Base-by-base conservation (phyloP, 1,284 basidiomycete species). In the Cystobasidiaceae sp. region DNA sequence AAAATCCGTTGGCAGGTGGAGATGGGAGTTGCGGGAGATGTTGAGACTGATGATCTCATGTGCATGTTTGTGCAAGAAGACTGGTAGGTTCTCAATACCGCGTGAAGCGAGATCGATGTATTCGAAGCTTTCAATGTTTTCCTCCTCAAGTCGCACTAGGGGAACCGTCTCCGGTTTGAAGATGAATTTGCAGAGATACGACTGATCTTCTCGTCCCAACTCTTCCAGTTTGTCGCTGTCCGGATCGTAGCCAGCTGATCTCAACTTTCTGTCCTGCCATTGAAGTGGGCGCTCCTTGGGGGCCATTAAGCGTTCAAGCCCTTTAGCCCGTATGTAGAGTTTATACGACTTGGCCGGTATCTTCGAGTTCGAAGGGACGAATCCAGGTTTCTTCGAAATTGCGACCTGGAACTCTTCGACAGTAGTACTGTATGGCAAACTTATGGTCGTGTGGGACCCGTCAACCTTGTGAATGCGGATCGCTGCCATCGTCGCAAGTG, bases 1-100 rank as follows among this genome's bases (percentile, higher is more conserved):
- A 75, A 99, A 98, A 78, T 98, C 96, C 52, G 91, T 84, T 0
- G 96, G 96, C 37, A 98, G 86, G 76, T 98, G 94, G 59, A 93
- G 84, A 84, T 96, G 92, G 0, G 94, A 93, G 75, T 98, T 99
- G 66, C 89, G 85, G 2, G 93, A 94, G 7, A 98, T 83, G 71
- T 92, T 91, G 66, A 98, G 86, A 55, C 84, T 87, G 71, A 90
- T 81, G 73, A 98, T 93, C 54, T 85, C 85, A 72, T 90, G 85
- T 2, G 93, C 92, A 70, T 92, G 86, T 66, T 85, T 82, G 76
- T 98, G 92, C 4, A 97, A 81, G 68, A 87, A 82, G 71, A 96
- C 87, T 1, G 96, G 96, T 49, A 98, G 89, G 27, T 93, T 90
- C 67, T 90, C 88, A 15, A 98, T 80, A 72, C 90, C 86, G 58